These are phyloP conservation scores for Bertia moriformis DNA, from an alignment of 2,329 filamentous ascomycete genomes.

Conservation along the genomic window DNA sequence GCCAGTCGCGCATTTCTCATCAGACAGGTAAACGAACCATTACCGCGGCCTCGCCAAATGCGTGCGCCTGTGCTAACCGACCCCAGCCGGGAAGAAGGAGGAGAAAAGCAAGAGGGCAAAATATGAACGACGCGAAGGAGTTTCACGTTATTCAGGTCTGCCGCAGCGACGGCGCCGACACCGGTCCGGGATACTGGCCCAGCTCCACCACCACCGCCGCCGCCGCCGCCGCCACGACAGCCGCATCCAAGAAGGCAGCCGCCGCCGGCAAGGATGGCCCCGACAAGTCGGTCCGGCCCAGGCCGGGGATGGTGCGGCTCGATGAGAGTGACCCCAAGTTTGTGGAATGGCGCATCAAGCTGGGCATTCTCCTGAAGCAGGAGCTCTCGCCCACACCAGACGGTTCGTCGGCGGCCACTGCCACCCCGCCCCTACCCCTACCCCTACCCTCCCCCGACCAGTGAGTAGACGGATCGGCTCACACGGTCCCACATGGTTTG, in stretches of 20 bases:
- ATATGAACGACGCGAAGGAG: constrained; percentile 11
- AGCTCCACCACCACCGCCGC: constrained; percentile 11
- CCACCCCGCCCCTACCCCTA: not conserved
- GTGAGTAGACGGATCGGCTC: too few species aligned
- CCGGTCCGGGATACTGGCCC: constrained; percentile 28
- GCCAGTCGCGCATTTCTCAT: too few species aligned
- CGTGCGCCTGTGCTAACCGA: too few species aligned
- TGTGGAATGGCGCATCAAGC: constrained; percentile 27
- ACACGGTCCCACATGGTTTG: constrained; percentile 5
- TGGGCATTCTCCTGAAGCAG: constrained; percentile 28
- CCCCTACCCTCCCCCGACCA: not conserved
- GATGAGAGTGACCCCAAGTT: constrained; percentile 26
- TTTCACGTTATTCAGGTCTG: constrained; percentile 25
- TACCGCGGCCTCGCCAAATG: not conserved
- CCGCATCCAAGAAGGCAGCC: constrained; percentile 1
- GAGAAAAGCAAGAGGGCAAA: too few species aligned
- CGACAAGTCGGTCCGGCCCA: constrained; percentile 21
- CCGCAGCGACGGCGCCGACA: constrained; percentile 29
- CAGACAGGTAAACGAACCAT: not conserved
- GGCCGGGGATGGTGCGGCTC: constrained; percentile 27
- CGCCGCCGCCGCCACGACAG: constrained; percentile 11
- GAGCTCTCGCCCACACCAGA: constrained; percentile 24
- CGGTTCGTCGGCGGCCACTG: constrained; percentile 14
- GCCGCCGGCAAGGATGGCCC: constrained; percentile 18
- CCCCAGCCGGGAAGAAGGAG: too few species aligned